A percentile compares a stretch with the other conserved stretches of the same genome.
phyloP scores from a whole-genome alignment of 257 asterid species.

The Gynochthodes officinalis region DNA sequence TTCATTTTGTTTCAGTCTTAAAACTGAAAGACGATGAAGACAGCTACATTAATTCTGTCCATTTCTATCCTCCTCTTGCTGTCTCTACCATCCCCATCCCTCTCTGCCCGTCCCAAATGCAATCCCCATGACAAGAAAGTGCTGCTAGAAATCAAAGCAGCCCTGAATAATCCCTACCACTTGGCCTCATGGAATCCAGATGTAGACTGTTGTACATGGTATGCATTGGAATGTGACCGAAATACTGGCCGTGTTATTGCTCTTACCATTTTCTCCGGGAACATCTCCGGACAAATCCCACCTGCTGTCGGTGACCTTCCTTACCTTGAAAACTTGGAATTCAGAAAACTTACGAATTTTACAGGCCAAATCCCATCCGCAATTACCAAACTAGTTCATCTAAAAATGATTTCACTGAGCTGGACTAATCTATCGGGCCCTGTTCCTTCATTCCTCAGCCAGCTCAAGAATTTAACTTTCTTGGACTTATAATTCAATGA shows the following conservation, averaged over 20 bases:
- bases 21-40: neutral
- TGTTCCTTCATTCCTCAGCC: constrained; percentile 35
- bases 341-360: constrained; percentile 21
- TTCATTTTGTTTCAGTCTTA: no score
- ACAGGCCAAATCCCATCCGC: constrained; percentile 36
- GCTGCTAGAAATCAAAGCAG: constrained; percentile 9
- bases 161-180: constrained; percentile 7
- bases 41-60: neutral
- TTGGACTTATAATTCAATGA: constrained; percentile 10
- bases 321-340: constrained; percentile 20
- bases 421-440: constrained; percentile 36
- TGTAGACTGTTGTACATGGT: neutral
- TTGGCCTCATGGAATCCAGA: constrained; percentile 7
- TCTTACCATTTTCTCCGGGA: neutral
- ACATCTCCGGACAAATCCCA: constrained; percentile 10
- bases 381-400: constrained; percentile 30
- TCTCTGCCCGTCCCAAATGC: neutral
- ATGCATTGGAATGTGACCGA: neutral
- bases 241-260: neutral
- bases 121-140: constrained; percentile 7
- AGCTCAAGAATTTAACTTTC: constrained; percentile 27
- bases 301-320: constrained; percentile 23
- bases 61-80: neutral
- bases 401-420: constrained; percentile 19
- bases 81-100: neutral